These are phyloP conservation scores for Prunus armeniaca DNA, from an alignment of 306 rosid genomes.

Conservation along the genomic window DNA sequence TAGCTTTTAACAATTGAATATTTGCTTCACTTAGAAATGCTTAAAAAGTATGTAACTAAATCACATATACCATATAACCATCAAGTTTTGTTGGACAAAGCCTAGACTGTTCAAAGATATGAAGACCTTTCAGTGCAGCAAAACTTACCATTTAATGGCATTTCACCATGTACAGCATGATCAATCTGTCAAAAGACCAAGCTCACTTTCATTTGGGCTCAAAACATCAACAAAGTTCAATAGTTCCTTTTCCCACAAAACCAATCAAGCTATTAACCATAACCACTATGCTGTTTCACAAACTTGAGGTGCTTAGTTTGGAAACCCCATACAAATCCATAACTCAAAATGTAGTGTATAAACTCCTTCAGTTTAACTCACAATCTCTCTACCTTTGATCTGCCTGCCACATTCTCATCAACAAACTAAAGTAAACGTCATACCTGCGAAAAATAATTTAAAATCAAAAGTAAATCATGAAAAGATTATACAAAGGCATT, in stretches of 20 bases:
- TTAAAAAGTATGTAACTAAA: no score
- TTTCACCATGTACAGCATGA: slow-evolving; percentile 47
- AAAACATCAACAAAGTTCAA: slow-evolving; percentile 64
- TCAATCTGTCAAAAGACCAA: slow-evolving; percentile 68
- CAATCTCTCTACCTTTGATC: neutral
- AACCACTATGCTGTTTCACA: neutral
- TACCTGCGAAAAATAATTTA: no score
- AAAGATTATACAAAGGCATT: no score
- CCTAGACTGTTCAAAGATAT: neutral
- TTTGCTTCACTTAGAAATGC: no score
- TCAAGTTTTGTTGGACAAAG: neutral
- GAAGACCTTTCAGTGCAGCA: neutral
- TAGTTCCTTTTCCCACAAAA: slow-evolving; percentile 34
- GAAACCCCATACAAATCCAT: neutral
- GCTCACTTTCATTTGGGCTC: slow-evolving; percentile 89
- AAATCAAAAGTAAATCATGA: no score
- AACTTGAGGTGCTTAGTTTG: no score
- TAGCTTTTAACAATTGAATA: no score
- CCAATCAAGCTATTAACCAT: neutral
- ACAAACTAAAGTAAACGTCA: neutral
- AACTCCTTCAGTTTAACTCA: neutral
- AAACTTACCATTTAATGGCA: slow-evolving; percentile 75
- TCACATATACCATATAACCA: no score
- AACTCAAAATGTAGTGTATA: neutral
- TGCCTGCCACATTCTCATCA: slow-evolving; percentile 1